Conservation (phyloP, 1,284 basidiomycete genomes). For the Limonomyces culmigenus region DNA sequence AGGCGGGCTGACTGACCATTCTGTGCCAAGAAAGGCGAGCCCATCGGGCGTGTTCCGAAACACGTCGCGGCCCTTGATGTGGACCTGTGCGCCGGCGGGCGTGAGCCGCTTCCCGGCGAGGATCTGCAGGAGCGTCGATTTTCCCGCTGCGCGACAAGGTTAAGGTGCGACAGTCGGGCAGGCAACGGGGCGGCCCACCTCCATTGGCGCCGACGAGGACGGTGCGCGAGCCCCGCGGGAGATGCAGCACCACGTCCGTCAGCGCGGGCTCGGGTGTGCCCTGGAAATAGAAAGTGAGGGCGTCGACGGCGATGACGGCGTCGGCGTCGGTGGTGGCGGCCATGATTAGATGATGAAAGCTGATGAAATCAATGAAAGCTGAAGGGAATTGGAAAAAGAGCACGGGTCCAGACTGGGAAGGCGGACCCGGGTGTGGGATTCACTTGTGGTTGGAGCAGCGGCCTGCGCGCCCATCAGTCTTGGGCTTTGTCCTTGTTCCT, state of each 20-base stretch:
- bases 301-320: slow-evolving; percentile 25
- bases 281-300: slow-evolving; percentile 49
- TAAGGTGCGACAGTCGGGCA: neutral
- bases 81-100: slow-evolving; percentile 39
- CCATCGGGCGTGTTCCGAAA: slow-evolving; percentile 62
- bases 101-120: slow-evolving; percentile 82
- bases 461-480: too few relatives aligned
- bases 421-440: too few relatives aligned
- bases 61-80: slow-evolving; percentile 70
- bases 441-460: too few relatives aligned
- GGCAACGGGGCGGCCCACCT: slow-evolving; percentile 23
- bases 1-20: slow-evolving; percentile 42
- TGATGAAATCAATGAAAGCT: neutral
- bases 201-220: slow-evolving; percentile 87
- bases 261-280: slow-evolving; percentile 31
- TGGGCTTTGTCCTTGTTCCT: too few relatives aligned
- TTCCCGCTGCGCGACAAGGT: slow-evolving; percentile 46
- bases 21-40: slow-evolving; percentile 83
- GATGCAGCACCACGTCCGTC: slow-evolving; percentile 42
- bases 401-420: too few relatives aligned
- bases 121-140: slow-evolving; percentile 89
- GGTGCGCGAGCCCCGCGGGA: slow-evolving; percentile 64
- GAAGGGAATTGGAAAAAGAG: too few relatives aligned
- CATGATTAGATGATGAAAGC: neutral
- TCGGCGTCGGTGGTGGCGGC: too few relatives aligned